Base-by-base conservation (phyloP, 257 asterid species). In the Jasminum sambac region DNA sequence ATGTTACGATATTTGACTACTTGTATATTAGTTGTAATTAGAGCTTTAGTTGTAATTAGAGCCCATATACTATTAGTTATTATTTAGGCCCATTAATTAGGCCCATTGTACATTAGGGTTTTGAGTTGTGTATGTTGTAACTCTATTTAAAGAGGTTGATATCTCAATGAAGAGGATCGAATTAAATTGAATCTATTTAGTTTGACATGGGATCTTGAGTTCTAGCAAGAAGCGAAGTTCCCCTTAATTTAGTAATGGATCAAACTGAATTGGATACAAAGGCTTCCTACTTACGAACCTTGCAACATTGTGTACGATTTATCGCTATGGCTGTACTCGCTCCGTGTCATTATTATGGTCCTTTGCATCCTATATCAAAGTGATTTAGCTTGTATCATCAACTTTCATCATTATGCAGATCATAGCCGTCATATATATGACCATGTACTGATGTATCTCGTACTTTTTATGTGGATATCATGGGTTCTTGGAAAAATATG, bases 211-310 rank as follows among this genome's bases (percentile, higher is more conserved):
- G 42, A 14, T 21, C 59, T 58, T 48, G 65, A 5, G 64, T 67
- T 23, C 25, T 42, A 70, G 44, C 7, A 10, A 50, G 26, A 6
- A 50, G 21, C 5, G 59, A 17, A 10, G 19, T 30, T 74, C 52
- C 63, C 48, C 60, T 17, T 68, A 24, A 60, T 39, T 26, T 42
- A 62, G 39, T 59, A 58, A 39, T 42, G 9, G 16, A 57, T 37
- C 42, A 48, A 34, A 62, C 55, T 63, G 30, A 39, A 30, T 30
- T 74, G 19, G 12, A 41, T 66, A 39, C 30, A 70, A 24, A 60
- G 48, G 41, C 65, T 65, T 48, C 23, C 69, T 42, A 40, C 48
- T 61, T 70, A 34, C 71, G n/a, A 63, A 14, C 25, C 24, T 23
- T 30, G 39, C n/a, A 65, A 21, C 38, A 30, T 37, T 24, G 48